These are phyloP conservation scores for Scleromitrula shiraiana DNA, from an alignment of 2,329 filamentous ascomycete species.

Conservation along the genomic window DNA sequence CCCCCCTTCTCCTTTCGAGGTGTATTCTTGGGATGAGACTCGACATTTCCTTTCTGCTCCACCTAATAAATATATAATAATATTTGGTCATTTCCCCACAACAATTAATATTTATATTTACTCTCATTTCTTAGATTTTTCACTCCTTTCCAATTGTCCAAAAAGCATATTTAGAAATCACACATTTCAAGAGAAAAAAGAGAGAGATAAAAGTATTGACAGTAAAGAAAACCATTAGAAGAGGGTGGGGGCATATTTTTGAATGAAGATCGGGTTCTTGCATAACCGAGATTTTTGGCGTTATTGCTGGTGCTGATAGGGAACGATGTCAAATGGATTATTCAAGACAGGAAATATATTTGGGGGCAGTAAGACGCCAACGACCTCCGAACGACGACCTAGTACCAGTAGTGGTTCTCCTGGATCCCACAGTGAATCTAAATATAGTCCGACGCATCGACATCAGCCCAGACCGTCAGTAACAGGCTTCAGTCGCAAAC, in stretches of 20 bases:
- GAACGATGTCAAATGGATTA: constrained; percentile 14
- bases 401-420: constrained; percentile 24
- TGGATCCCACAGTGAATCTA: constrained; percentile 17
- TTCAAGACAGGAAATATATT: constrained; percentile 19
- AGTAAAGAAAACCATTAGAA: neutral
- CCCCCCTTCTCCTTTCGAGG: neutral
- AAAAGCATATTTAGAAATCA: neutral
- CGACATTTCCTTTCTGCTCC: constrained; percentile 5
- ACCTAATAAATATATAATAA: constrained; percentile 2
- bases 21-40: neutral
- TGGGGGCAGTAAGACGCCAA: constrained; percentile 22
- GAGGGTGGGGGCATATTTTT: neutral
- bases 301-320: neutral
- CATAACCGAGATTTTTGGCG: constrained; percentile 9
- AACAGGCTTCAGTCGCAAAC: constrained; percentile 46
- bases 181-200: neutral
- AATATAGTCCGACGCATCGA: constrained; percentile 7
- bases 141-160: neutral
- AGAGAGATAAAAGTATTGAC: neutral
- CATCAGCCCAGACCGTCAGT: constrained; percentile 27
- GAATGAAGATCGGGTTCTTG: neutral
- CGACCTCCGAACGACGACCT: constrained; percentile 20
- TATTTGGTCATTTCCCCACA: constrained; percentile 2
- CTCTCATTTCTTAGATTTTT: neutral
- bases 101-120: constrained; percentile 1